Evolutionary conservation across 2,329 filamentous ascomycete species (phyloP), one percentile per base, ranked within the genome.

Genomic region (Cladosporium sp.): DNA sequence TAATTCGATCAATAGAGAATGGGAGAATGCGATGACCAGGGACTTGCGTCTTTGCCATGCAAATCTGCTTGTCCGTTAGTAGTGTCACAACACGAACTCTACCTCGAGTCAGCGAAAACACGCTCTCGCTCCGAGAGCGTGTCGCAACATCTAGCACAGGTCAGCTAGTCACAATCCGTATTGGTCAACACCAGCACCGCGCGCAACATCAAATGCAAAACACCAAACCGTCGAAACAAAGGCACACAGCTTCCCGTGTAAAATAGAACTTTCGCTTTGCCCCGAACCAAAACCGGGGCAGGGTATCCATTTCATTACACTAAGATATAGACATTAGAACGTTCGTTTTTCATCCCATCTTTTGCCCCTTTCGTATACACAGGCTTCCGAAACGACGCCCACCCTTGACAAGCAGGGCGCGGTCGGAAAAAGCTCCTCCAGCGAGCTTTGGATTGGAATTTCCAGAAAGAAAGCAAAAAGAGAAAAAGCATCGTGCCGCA

Each of bases 281-380:
- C 49, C 51, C 18, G 18, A 32, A 21, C 32, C 11, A 10, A 10
- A 7, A 4, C 3, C 16, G n/a, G 51, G 51, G 51, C 18, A 30
- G 51, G 51, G 51, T 54, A 54, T 54, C 51, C 25, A 32, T 54
- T 54, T 54, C 51, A 54, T 54, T 54, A 54, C 51, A 30, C 30
- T 54, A 54, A 54, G 26, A 32, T 54, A 54, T 54, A 54, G 16
- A 54, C 51, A 54, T 54, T 54, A 54, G 25, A 54, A 54, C 51
- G 51, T 54, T 54, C 28, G 18, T 54, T 54, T 54, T 54, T 30
- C 26, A 30, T 32, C n/a, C 49, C n/a, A 30, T 32, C 30, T n/a
- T 13, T 21, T 30, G 26, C 51, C 51, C 21, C 51, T 18, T 18
- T 23, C 28, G 51, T 54, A 54, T 54, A 32, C 32, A 54, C 51